Evolutionary conservation across 2,329 filamentous ascomycete genomes (phyloP), one percentile per base, ranked within the genome.

Genomic region (Orbilia ellipsospora): DNA sequence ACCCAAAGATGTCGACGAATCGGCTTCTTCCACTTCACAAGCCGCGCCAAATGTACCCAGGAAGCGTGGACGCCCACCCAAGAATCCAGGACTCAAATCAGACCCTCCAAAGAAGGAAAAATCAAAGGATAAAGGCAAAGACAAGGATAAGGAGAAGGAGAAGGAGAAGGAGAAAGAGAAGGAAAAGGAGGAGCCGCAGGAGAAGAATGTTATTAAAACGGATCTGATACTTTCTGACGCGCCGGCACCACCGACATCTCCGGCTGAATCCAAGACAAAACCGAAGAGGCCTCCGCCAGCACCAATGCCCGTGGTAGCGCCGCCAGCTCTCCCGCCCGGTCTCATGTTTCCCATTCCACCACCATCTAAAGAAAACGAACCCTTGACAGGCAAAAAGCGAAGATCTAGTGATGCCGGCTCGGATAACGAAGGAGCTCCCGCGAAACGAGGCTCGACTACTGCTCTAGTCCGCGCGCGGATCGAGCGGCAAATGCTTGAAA

Each of bases 401-500:
- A 60, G 72, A 31, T 59, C 72, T 13, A 75, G 72, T 40, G 72
- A 75, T 50, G 72, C 72, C 23, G 72, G 59, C 16, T 68, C 64
- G 10, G 72, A 75, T 54, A 62, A 31, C 13, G 72, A 75, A 51
- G 50, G 45, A 6, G 72, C 72, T 0, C 72, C 72, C 54, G 64
- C 72, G 23, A 75, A 75, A 69, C 72, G 72, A 59, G 72, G 72
- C 72, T 69, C 72, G 64, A 75, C 64, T 75, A 75, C 72, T 75
- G 64, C 72, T 75, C 72, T 75, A 45, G 72, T 75, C 54, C 72
- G 72, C 63, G 72, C 65, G 57, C 73, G 73, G 15, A 77, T 77
- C 36, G 60, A 70, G 20, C 73, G 73, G 20, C 73, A 77, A 20
- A 75, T 77, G 73, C 65, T 70, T 36, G 66, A 70, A 56, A 86